These are phyloP conservation scores for Phytophthora rubi DNA, from an alignment of 352 stramenopile species.

Conservation along the genomic window DNA sequence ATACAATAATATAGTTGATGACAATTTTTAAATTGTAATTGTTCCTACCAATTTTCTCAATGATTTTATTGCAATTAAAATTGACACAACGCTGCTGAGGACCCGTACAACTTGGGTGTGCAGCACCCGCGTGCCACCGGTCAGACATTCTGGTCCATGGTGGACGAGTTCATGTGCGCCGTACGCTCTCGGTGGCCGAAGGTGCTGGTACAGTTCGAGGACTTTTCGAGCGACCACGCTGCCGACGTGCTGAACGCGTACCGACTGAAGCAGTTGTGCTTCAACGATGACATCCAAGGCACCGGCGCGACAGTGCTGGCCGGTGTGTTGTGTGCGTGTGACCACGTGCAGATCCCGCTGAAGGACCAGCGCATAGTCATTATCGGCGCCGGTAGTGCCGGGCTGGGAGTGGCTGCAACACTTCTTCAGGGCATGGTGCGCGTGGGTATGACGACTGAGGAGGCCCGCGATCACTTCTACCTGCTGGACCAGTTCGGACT, in stretches of 20 bases:
- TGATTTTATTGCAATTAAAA: too few relatives aligned
- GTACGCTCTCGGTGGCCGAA: conserved; percentile 91
- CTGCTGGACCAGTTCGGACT: conserved; percentile 84
- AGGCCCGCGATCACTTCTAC: conserved; percentile 77
- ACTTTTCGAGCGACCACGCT: conserved; percentile 93
- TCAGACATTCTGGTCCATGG: conserved; percentile 93
- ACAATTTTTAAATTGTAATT: too few relatives aligned
- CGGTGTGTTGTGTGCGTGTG: conserved; percentile 77
- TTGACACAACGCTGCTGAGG: too few relatives aligned
- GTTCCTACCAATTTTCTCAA: too few relatives aligned
- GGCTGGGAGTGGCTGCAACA: conserved; percentile 92
- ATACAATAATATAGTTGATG: too few relatives aligned
- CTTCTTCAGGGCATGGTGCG: conserved; percentile 92
- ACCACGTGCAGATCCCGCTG: conserved; percentile 72
- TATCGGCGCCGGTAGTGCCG: conserved; percentile 93
- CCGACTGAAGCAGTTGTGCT: conserved; percentile 92
- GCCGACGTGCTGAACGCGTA: conserved; percentile 95
- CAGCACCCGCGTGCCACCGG: conserved; percentile 90
- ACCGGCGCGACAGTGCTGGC: conserved; percentile 95
- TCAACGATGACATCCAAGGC: conserved; percentile 99
- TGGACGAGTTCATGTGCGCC: conserved; percentile 94
- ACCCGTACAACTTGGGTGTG: conserved; percentile 94
- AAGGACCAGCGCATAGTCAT: conserved; percentile 96
- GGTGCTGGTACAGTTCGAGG: conserved; percentile 96
- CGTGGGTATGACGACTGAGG: conserved; percentile 72